Evolutionary conservation across 148 eudicot genomes (phyloP).

Genomic region (Camellia japonica): DNA sequence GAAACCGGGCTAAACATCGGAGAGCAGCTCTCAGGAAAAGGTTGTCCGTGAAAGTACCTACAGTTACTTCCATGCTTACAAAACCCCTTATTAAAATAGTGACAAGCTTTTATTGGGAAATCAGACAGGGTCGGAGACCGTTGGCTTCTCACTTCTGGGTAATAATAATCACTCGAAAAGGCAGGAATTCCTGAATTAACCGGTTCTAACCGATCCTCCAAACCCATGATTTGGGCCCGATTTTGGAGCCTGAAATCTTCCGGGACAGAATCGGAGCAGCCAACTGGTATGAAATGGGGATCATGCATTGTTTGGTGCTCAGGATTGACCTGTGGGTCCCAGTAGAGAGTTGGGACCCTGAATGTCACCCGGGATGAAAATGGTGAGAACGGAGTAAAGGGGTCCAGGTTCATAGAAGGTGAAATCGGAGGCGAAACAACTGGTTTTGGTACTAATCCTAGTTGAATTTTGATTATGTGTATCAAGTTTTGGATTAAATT

Average conservation of each 20-base stretch:
- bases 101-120: constrained; percentile 64
- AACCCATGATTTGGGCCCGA: constrained; percentile 28
- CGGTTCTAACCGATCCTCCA: constrained; percentile 48
- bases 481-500: constrained; percentile 40
- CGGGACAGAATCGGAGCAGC: too few species aligned
- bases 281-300: constrained; percentile 21
- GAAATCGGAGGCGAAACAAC: constrained; percentile 37
- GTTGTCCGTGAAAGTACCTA: constrained; percentile 60
- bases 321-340: constrained; percentile 34
- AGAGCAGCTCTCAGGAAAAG: constrained; percentile 34
- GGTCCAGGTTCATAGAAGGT: constrained; percentile 26
- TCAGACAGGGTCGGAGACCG: constrained; percentile 36
- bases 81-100: constrained; percentile 68
- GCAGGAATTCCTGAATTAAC: constrained; percentile 19
- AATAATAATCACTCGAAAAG: constrained; percentile 36
- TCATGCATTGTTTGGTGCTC: constrained; percentile 29
- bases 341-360: constrained; percentile 22
- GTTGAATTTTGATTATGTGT: constrained; percentile 38
- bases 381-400: constrained; percentile 36
- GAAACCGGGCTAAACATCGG: constrained; percentile 19
- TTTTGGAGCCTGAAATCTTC: constrained; percentile 17
- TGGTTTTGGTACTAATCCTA: constrained; percentile 29
- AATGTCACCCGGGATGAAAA: constrained; percentile 31
- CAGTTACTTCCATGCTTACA: constrained; percentile 85
- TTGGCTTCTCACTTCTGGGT: constrained; percentile 40